Evolutionary conservation across 2,329 filamentous ascomycete genomes (phyloP).

Genomic region (Penicillium verrucosum): DNA sequence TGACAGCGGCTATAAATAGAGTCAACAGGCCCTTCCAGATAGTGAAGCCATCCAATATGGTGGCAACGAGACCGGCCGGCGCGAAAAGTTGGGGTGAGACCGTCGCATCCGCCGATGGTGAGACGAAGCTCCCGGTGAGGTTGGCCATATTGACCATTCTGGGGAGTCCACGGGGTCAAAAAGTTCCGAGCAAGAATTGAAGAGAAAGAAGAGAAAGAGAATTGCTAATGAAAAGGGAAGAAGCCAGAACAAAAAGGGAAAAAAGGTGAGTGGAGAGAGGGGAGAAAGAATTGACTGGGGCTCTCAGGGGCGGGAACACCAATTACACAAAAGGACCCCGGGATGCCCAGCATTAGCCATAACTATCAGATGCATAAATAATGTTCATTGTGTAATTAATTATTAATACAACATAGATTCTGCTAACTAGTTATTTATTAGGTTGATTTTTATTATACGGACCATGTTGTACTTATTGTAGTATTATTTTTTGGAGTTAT

Average conservation of each 20-base stretch:
- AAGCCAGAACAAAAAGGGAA: slow-evolving; percentile 5
- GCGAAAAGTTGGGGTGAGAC: slow-evolving; percentile 54
- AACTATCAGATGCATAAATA: background rate
- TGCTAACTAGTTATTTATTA: background rate
- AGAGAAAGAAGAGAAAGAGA: background rate
- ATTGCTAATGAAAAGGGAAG: background rate
- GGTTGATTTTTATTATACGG: no score
- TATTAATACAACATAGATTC: background rate
- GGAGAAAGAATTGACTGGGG: slow-evolving; percentile 13
- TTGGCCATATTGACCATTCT: slow-evolving; percentile 38
- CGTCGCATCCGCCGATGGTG: slow-evolving; percentile 63
- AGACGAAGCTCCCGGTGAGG: slow-evolving; percentile 66
- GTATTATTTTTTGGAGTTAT: background rate
- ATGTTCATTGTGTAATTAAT: background rate
- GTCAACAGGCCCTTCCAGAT: slow-evolving; percentile 67
- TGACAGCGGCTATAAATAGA: slow-evolving; percentile 65
- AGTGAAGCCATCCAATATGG: slow-evolving; percentile 56
- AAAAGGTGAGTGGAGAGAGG: slow-evolving; percentile 16
- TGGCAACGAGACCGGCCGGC: slow-evolving; percentile 51
- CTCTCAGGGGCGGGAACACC: slow-evolving; percentile 23
- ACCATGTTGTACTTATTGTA: no score
- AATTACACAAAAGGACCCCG: slow-evolving; percentile 14
- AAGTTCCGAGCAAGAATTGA: background rate
- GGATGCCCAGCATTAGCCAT: background rate
- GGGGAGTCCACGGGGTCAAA: background rate